Conservation (phyloP, 2,329 filamentous ascomycete species). For the Tolypocladium ophioglossoides region DNA sequence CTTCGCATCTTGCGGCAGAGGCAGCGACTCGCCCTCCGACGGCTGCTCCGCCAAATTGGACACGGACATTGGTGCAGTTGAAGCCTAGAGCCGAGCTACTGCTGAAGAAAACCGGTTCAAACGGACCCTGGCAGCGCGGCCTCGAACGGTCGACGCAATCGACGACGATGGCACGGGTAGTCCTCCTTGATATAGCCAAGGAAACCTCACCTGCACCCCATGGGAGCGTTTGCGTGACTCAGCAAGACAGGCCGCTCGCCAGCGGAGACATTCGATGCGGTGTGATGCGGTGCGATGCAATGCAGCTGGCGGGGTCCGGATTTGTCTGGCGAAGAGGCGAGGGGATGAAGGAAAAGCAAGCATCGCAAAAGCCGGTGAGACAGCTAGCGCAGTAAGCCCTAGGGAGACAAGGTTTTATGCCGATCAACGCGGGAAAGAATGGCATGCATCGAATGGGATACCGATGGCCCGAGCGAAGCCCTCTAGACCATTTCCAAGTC, state of each 20-base stretch:
- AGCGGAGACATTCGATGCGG: neutral
- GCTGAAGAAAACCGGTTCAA: neutral
- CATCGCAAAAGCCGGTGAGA: neutral
- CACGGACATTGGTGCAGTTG: neutral
- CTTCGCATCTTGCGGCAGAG: neutral
- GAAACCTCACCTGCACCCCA: neutral
- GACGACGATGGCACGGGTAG: neutral
- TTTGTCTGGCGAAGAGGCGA: neutral
- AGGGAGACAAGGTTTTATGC: neutral
- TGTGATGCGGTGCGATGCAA: neutral
- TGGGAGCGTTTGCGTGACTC: neutral
- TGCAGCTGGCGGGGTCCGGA: neutral
- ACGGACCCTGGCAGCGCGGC: neutral
- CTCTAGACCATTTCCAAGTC: neutral
- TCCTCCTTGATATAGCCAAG: neutral
- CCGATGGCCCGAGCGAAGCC: neutral
- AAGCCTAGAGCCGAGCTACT: neutral
- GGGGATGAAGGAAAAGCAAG: neutral
- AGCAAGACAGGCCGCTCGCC: neutral
- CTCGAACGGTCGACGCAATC: neutral
- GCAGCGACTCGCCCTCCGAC: neutral
- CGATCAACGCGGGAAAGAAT: neutral
- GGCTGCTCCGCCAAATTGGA: neutral
- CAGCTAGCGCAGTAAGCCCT: neutral
- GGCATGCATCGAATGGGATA: neutral